Base-by-base conservation (phyloP, 1,284 basidiomycete genomes). In the Pseudozyma flocculosa region DNA sequence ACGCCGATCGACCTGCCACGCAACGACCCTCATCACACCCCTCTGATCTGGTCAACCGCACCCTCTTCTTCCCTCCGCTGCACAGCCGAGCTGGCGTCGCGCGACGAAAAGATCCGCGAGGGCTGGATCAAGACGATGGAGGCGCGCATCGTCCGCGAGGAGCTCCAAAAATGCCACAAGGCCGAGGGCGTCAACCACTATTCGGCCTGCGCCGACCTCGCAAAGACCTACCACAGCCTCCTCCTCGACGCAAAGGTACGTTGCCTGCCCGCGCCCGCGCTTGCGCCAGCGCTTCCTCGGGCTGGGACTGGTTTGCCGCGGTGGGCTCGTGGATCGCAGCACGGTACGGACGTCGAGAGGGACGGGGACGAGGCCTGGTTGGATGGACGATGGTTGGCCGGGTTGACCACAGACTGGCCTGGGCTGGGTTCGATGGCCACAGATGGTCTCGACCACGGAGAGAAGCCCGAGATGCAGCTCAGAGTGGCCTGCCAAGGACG, bases 121-220 rank as follows among this genome's bases (percentile, higher is more conserved):
- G 88, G 88, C 51, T 98, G 94, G 94, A 84, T 97, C 41, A 88
- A 87, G 73, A 87, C 89, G 23, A 95, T 97, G 92, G 91, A 97
- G 80, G 86, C 87, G 22, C 86, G 90, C 45, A 83, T 98, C 54
- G 90, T 96, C 47, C 86, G 87, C 61, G 87, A 91, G 61, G 90
- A 95, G 80, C 85, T 98, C 51, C 85, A 87, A 61, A 93, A 92
- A 80, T 98, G 94, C 80, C 90, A 94, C 78, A 84, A 86, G 72
- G 83, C 84, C 19, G 94, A 98, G 81, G 92, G 93, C 48, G 89
- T 93, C 32, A 78, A 72, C 63, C 72, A 75, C 54, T 75, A 78
- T 61, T 67, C 74, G 80, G 89, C 86, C 73, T 98, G 94, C 82
- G 87, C 85, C 77, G 88, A 88, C 79, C 80, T 95, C 50, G 85